Base-by-base conservation (phyloP, 768 basidiomycete genomes). In the Neoboletus brunneissimus region DNA sequence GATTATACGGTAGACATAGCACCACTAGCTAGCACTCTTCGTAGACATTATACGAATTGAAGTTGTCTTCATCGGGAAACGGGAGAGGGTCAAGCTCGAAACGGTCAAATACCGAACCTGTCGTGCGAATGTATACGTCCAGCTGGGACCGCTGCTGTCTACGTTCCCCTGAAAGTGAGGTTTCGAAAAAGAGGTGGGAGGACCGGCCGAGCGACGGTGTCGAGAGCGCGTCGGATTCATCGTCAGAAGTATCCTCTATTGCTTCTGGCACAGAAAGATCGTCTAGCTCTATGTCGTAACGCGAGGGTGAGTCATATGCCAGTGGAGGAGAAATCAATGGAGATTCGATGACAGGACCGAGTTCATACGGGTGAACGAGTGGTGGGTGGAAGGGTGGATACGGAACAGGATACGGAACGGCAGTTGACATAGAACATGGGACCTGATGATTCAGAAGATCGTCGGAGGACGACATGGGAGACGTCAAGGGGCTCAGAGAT, bases 211-310 rank as follows among this genome's bases (percentile, higher is more conserved):
- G 62, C 41, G 81, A 85, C 47, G 86, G 87, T 8, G 87, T 85
- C 11, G 81, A 79, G 11, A 78, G 81, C 5, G 81, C 74, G 63
- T 91, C 89, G 16, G 89, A 89, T 76, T 91, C 90, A 75, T 91
- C 89, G 74, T 91, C 90, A 44, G 89, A 91, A 37, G 80, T 82
- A 72, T 91, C 89, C 70, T 91, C 89, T 78, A 91, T 88, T 41
- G 88, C 84, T 66, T 91, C 89, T 43, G 88, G 89, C 42, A 90
- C 82, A 29, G 86, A 76, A 32, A 84, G 77, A 65, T 87, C 86
- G 64, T 87, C 87, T 60, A 81, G 65, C 72, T 88, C 82, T 63
- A 70, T 67, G 57, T 83, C 77, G 66, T 79, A 80, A 62, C 86
- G 87, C 53, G 89, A 84, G 44, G 87, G 77, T 45, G 86, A 78